Base-by-base conservation (phyloP, 2,329 filamentous ascomycete species). In the Talaromyces sp. region DNA sequence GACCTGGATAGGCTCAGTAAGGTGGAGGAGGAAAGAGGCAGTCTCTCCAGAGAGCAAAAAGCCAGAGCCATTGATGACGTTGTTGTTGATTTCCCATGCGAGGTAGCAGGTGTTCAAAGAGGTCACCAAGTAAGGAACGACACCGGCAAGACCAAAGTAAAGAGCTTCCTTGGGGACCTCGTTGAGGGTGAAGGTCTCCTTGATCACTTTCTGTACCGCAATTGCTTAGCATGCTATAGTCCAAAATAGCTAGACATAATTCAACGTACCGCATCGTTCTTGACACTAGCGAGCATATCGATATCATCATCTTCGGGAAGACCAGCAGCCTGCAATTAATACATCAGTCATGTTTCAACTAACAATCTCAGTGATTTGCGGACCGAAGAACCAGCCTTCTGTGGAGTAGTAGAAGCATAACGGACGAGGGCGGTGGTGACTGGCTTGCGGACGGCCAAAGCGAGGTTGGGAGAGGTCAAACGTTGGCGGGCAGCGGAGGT, bases 1-100 rank as follows among this genome's bases (percentile, higher is more conserved):
- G 63, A 97, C 85, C 78, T 97, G 94, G 62, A 97, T 80, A 13
- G 93, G 93, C 79, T 97, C 93, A 35, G 97, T 82, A 16, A 92
- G 76, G 69, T 89, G 85, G 10, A 97, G 84, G 63, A 92, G 82
- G 27, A 90, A 80, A 67, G 88, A 86, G 2, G 93, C 93, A 2
- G 86, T 89, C 59, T 92, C 86, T 59, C 88, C 87, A 68, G 82
- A 86, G 73, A 95, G 84, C 50, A 93, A 74, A 60, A 90, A 81
- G 33, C 86, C 84, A 14, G 83, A 82, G 37, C 90, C 91, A 8
- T 82, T 80, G 16, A 81, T 79, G 1, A 85, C 83, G 0, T 86
- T 81, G 67, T 89, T 87, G 75, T 92, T 93, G 69, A 96, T 87
- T 72, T 95, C 88, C 84, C 89, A 96, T 2, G 91, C 87, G 45